Percentiles rank a stretch among this genome's conserved stretches.
phyloP scores from a whole-genome alignment of 345 rosid genomes.

The Acer negundo region DNA sequence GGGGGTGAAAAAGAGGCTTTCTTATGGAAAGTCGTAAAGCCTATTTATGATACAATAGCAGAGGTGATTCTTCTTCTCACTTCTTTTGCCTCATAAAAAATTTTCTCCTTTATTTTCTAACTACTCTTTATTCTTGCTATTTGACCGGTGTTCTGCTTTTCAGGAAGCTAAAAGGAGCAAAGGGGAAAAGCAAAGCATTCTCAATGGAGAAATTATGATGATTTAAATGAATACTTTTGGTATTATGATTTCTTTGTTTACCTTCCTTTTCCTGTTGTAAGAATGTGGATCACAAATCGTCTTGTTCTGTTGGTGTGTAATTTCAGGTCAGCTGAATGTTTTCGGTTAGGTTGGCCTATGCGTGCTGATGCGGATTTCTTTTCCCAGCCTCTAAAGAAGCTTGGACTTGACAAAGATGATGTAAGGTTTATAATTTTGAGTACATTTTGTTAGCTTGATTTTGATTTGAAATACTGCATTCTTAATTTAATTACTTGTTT shows the following conservation, averaged over 20 bases:
- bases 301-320: constrained; percentile 14
- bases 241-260: constrained; percentile 21
- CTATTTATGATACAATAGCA: constrained; percentile 56
- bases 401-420: constrained; percentile 38
- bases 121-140: not conserved
- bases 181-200: constrained; percentile 73
- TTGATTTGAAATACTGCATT: constrained; percentile 13
- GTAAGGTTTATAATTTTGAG: constrained; percentile 28
- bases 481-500: constrained; percentile 6
- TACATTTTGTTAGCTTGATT: constrained; percentile 2
- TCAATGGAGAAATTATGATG: constrained; percentile 76
- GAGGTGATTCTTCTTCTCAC: constrained; percentile 36
- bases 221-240: constrained; percentile 75
- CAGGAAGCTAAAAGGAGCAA: constrained; percentile 69
- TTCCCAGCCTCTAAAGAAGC: constrained; percentile 40
- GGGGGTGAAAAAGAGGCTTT: constrained; percentile 72
- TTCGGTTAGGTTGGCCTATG: constrained; percentile 80
- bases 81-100: constrained; percentile 1
- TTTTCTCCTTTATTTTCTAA: not conserved
- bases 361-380: constrained; percentile 76
- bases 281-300: not conserved
- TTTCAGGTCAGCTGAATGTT: constrained; percentile 67
- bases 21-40: constrained; percentile 66
- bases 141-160: constrained; percentile 19
- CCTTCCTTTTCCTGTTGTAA: not conserved